Base-by-base conservation (phyloP, 805 yeast species). In the Starmerella cellae region DNA sequence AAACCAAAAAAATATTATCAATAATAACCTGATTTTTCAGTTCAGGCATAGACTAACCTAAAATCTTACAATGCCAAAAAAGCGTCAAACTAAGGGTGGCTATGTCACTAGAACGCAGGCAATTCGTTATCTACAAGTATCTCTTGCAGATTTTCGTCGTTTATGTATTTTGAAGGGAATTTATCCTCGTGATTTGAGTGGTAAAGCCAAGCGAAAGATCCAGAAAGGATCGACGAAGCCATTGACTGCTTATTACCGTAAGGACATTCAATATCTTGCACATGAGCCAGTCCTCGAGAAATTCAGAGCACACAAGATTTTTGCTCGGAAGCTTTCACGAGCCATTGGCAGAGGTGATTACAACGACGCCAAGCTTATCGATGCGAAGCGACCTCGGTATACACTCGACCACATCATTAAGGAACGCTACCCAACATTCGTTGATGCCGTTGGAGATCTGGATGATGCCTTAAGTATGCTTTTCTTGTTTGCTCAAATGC, bases 141-240 rank as follows among this genome's bases (percentile, higher is more conserved):
- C 96, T 2, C 70, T 91, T 38, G 96, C 96, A 11, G 98, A 91
- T 65, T 91, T 91, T 74, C 60, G 69, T 66, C 77, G 98, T 58
- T 71, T 91, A 59, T 91, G 98, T 71, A 91, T 91, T 60, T 84
- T 91, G 72, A 91, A 91, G 63, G 98, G 98, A 40, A 87, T 91
- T 50, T 91, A 84, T 60, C 98, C 98, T 42, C 75, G 98, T 61
- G 59, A 54, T 33, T 46, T 54, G 17, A 96, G 85, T 60, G 97
- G 97, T 37, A 71, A 87, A 55, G 84, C 83, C 64, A 91, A 87
- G 68, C 84, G 81, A 75, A 87, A 84, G 70, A 95, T 96, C 46
- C 88, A 85, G 64, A 91, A 84, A 64, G 97, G 98, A 19, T 82
- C 95, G n/a, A 83, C 96, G 6, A 94, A 93, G 21, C 94, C 94